A percentile compares a stretch with the other conserved stretches of the same genome.
Evolutionary conservation across 2,329 filamentous ascomycete genomes (phyloP).

Genomic region (Cryphonectria parasitica): DNA sequence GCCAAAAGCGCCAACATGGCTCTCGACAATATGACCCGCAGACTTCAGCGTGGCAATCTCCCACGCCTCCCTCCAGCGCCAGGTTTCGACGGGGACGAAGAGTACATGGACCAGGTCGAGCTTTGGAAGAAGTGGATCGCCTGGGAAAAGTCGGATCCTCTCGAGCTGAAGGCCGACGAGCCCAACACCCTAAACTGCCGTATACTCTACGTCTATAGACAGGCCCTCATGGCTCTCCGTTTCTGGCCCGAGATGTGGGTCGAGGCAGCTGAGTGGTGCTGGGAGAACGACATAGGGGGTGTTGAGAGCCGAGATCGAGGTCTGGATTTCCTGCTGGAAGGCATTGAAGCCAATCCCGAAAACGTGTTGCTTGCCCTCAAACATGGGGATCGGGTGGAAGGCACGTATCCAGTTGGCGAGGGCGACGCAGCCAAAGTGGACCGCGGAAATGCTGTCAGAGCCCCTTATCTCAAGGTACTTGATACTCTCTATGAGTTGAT

Average conservation of each 20-base stretch:
- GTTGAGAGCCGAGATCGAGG: slow-evolving; percentile 64
- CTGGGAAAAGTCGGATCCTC: slow-evolving; percentile 92
- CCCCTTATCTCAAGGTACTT: slow-evolving; percentile 81
- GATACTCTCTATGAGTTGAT: slow-evolving; percentile 87
- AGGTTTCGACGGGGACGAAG: slow-evolving; percentile 84
- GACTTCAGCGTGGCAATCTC: slow-evolving; percentile 75
- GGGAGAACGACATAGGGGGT: slow-evolving; percentile 69
- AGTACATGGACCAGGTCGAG: slow-evolving; percentile 82
- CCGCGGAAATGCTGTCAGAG: slow-evolving; percentile 77
- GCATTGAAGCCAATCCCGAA: slow-evolving; percentile 88
- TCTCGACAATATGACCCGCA: slow-evolving; percentile 83
- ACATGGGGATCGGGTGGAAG: slow-evolving; percentile 84
- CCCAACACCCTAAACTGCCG: slow-evolving; percentile 73
- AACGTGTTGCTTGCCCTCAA: slow-evolving; percentile 89
- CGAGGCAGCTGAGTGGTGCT: slow-evolving; percentile 91
- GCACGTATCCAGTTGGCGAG: slow-evolving; percentile 76
- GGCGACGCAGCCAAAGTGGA: slow-evolving; percentile 73
- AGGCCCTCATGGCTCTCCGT: slow-evolving; percentile 87
- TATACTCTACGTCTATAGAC: slow-evolving; percentile 88
- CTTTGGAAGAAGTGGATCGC: slow-evolving; percentile 93
- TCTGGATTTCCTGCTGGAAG: slow-evolving; percentile 77
- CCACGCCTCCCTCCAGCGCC: slow-evolving; percentile 80
- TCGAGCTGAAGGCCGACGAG: slow-evolving; percentile 85
- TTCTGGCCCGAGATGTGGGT: slow-evolving; percentile 98
- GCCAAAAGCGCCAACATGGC: slow-evolving; percentile 89